Evolutionary conservation across 1,139 yeast species (phyloP).

Genomic region (Protomyces lactucae-debilis): DNA sequence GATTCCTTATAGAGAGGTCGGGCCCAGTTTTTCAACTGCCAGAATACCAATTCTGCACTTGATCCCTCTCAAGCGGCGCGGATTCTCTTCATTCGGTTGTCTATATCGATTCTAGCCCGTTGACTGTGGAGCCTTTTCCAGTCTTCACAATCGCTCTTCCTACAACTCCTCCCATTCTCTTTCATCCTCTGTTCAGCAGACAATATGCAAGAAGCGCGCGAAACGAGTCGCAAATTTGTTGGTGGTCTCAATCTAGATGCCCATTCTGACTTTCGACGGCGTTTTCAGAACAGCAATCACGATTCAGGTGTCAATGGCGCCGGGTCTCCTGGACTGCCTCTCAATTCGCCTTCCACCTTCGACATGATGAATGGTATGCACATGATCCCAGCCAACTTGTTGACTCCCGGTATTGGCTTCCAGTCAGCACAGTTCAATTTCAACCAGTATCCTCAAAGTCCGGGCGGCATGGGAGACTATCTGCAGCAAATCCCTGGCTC

Average conservation of each 20-base stretch:
- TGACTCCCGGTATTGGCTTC: constrained; percentile 24
- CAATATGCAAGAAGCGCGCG: constrained; percentile 22
- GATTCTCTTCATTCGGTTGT: background rate
- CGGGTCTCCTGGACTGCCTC: constrained; percentile 10
- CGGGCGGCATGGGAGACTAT: constrained; percentile 1
- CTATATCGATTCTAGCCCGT: background rate
- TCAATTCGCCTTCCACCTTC: constrained; percentile 19
- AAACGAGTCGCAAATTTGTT: constrained; percentile 22
- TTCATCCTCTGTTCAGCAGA: background rate
- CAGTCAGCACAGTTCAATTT: constrained; percentile 22
- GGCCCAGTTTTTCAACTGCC: background rate
- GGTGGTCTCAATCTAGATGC: constrained; percentile 23
- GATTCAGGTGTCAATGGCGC: constrained; percentile 3
- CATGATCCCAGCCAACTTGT: constrained; percentile 22
- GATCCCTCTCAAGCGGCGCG: background rate
- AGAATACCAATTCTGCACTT: background rate
- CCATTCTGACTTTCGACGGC: constrained; percentile 15
- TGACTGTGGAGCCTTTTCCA: background rate
- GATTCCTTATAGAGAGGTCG: no score
- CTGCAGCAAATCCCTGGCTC: background rate
- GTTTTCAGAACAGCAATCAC: constrained; percentile 4
- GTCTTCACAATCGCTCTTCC: background rate
- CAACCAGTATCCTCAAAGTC: constrained; percentile 19
- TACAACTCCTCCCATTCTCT: background rate
- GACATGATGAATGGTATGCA: constrained; percentile 25